Evolutionary conservation across 2,329 filamentous ascomycete genomes (phyloP).

Genomic region (Colletotrichum godetiae): DNA sequence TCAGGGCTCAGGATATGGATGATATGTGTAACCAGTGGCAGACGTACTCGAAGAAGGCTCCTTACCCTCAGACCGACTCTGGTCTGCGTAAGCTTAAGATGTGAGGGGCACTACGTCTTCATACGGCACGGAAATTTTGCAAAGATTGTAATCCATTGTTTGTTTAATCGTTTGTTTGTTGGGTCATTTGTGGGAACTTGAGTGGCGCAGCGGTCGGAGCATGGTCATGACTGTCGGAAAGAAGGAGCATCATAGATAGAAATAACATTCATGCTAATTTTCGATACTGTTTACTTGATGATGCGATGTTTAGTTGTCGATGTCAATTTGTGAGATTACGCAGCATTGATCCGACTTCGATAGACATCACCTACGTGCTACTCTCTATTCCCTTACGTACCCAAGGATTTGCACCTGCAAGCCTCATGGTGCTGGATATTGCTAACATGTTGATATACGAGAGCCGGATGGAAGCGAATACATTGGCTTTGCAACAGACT

Average conservation of each 20-base stretch:
- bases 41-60: constrained; percentile 14
- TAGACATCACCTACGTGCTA: too few relatives aligned
- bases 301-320: too few relatives aligned
- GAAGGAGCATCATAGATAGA: constrained; percentile 30
- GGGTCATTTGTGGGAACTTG: neutral
- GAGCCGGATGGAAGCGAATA: too few relatives aligned
- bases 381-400: too few relatives aligned
- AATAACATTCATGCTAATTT: neutral
- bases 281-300: neutral
- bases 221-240: constrained; percentile 10
- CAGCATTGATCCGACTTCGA: too few relatives aligned
- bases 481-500: too few relatives aligned
- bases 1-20: constrained; percentile 20
- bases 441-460: too few relatives aligned
- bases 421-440: too few relatives aligned
- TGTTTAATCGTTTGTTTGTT: neutral
- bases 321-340: too few relatives aligned
- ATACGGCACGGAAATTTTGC: too few relatives aligned
- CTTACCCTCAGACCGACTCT: constrained; percentile 17
- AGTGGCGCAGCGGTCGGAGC: constrained; percentile 3
- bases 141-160: neutral
- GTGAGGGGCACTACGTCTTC: neutral
- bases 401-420: too few relatives aligned
- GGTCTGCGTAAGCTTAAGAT: constrained; percentile 7
- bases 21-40: constrained; percentile 16